Base-by-base conservation (phyloP, 306 rosid species). In the Quercus parvula region DNA sequence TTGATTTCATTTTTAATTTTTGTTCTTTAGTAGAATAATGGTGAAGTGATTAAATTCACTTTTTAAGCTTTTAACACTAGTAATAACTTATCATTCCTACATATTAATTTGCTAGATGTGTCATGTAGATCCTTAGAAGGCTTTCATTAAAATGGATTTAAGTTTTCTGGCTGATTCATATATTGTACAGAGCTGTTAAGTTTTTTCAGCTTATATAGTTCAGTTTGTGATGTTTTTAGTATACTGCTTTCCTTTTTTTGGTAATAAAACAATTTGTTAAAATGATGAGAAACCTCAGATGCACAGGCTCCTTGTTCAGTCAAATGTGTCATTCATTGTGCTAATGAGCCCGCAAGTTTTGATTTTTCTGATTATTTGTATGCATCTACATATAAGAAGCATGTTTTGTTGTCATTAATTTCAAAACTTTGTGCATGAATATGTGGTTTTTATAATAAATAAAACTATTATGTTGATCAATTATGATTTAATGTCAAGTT, bases 381-480 rank as follows among this genome's bases (percentile, higher is more conserved):
- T 28, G 30, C 35, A 7, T 63, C 38, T 63, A 14, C 35, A 28
- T 63, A 63, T 27, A 63, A 63, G 70, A 15, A 63, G 20, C 38
- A 28, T 28, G 38, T 14, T 35, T 63, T 63, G 38, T 63, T 28
- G 30, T 63, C 35, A 4, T 31, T 63, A 63, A 63, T 14, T 27
- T 28, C 70, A 5, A 14, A 28, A 12, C 3, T 18, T 2, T 38
- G 55, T 59, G 49, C 38, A 35, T 75, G 76, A 20, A 54, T n/a
- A 67, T 38, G 18, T n/a, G 55, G 31, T 75, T 62, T 38, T 55
- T 31, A 5, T 71, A 49, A 35, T 12, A 31, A 27, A 20, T 57
- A 20, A 46, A 41, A 56, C 66, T 22, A 62, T 63, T 86, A 31
- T 78, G 49, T 69, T 79, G 33, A 63, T 70, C 38, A 75, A 44